Evolutionary conservation across 75 land plant species (phyloP).

Genomic region (Chamaecyparis obtusa): DNA sequence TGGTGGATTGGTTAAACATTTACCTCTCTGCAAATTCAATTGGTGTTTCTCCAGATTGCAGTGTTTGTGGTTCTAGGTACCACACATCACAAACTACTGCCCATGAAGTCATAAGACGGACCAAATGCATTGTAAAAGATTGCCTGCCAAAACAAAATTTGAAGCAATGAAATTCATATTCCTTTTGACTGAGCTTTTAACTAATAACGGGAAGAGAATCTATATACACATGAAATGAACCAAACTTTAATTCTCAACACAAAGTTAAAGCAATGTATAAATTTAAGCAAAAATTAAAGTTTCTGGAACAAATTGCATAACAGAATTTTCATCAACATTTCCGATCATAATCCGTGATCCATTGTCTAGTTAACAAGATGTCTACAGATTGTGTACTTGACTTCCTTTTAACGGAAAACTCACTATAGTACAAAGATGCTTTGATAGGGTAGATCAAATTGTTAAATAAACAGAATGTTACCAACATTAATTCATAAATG

Average conservation of each 20-base stretch:
- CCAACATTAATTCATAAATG: too few relatives aligned
- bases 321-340: too few relatives aligned
- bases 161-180: neutral
- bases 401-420: too few relatives aligned
- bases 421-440: too few relatives aligned
- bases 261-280: too few relatives aligned
- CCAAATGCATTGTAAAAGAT: slow-evolving; percentile 91
- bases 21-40: slow-evolving; percentile 99
- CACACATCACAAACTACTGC: slow-evolving; percentile 99
- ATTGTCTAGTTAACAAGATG: too few relatives aligned
- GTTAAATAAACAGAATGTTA: too few relatives aligned
- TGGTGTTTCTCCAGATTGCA: slow-evolving; percentile 83
- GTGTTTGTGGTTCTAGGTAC: slow-evolving; percentile 90
- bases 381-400: too few relatives aligned
- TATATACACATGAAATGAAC: neutral
- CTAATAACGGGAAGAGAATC: neutral
- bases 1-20: neutral
- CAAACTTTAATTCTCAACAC: neutral
- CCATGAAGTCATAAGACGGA: slow-evolving; percentile 97
- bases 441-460: too few relatives aligned
- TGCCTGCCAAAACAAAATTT: slow-evolving; percentile 56
- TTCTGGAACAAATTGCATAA: too few relatives aligned
- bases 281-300: too few relatives aligned
- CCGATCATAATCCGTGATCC: too few relatives aligned
- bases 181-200: neutral